Conservation (phyloP, 768 basidiomycete genomes). For the Strobilomyces dryophilus region DNA sequence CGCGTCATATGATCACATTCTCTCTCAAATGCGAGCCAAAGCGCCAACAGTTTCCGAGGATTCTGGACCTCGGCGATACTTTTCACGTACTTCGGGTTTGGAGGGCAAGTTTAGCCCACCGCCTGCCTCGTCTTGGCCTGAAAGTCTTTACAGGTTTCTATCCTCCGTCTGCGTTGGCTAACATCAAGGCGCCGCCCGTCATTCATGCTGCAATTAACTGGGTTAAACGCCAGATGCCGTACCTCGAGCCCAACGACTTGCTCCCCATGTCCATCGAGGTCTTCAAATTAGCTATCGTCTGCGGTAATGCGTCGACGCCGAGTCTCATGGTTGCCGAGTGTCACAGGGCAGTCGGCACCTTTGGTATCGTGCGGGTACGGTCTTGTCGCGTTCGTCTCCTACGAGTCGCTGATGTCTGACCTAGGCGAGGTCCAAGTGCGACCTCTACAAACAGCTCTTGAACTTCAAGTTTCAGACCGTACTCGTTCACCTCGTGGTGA, state of each 20-base stretch:
- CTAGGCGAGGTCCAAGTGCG: conserved; percentile 76
- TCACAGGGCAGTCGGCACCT: conserved; percentile 69
- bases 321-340: conserved; percentile 82
- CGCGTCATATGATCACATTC: conserved; percentile 81
- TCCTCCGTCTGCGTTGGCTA: conserved; percentile 25
- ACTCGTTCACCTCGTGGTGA: conserved; percentile 64
- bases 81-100: conserved; percentile 36
- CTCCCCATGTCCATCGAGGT: conserved; percentile 80
- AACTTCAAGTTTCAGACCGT: conserved; percentile 66
- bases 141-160: conserved; percentile 15
- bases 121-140: background rate
- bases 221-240: conserved; percentile 61
- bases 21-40: conserved; percentile 63
- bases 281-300: conserved; percentile 74
- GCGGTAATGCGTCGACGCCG: conserved; percentile 85
- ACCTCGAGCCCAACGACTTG: conserved; percentile 76
- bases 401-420: conserved; percentile 7
- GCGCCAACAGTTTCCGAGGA: conserved; percentile 7
- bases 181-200: conserved; percentile 27
- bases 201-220: conserved; percentile 45
- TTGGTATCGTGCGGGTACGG: conserved; percentile 70
- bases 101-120: conserved; percentile 31
- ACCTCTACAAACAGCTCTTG: conserved; percentile 79
- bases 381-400: conserved; percentile 4
- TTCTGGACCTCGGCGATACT: conserved; percentile 35